Conservation (phyloP, 345 rosid species). For the Eucalyptus victrix region DNA sequence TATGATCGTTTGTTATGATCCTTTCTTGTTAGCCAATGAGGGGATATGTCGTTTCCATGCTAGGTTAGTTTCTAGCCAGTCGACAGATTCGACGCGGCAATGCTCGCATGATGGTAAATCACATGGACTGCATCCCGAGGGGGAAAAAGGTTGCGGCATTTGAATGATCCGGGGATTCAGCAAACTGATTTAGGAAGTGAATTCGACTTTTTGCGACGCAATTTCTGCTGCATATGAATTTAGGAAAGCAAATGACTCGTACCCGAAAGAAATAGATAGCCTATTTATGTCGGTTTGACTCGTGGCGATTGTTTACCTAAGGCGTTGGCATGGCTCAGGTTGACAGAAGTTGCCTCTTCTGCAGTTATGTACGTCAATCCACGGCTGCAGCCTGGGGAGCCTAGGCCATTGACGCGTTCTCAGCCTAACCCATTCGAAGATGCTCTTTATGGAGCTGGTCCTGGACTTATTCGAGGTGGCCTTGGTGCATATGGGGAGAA, state of each 20-base stretch:
- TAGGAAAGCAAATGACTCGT: neutral
- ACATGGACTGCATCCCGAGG: neutral
- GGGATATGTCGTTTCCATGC: neutral
- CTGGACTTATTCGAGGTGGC: constrained; percentile 80
- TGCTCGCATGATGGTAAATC: neutral
- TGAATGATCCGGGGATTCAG: neutral
- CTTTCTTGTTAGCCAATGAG: neutral
- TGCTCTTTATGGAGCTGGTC: constrained; percentile 84
- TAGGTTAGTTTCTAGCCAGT: neutral
- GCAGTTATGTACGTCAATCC: constrained; percentile 69
- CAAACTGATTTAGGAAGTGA: neutral
- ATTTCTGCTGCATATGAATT: neutral
- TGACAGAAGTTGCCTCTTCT: neutral
- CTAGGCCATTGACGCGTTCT: constrained; percentile 35
- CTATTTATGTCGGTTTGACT: neutral
- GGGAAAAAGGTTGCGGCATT: neutral
- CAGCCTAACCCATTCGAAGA: constrained; percentile 89
- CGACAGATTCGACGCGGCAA: neutral
- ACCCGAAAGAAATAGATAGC: neutral
- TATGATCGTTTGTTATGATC: neutral
- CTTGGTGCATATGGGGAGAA: constrained; percentile 91
- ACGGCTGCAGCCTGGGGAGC: constrained; percentile 60
- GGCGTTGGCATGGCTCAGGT: neutral
- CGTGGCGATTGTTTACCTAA: neutral
- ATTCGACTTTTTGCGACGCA: neutral